Evolutionary conservation across 2,329 filamentous ascomycete genomes (phyloP).

Genomic region (Lachnellula occidentalis): DNA sequence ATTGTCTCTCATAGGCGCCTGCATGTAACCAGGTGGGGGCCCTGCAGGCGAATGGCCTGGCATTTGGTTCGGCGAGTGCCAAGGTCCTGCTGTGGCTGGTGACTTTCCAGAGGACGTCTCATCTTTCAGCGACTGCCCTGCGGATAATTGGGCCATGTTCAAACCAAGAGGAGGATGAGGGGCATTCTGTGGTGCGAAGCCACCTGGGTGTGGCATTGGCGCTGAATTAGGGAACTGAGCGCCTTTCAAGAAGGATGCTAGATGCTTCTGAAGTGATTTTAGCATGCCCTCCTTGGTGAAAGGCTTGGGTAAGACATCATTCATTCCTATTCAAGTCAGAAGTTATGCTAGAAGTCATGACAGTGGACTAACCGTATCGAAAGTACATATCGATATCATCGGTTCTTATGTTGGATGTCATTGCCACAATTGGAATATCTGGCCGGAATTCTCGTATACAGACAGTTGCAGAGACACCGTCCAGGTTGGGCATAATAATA

Average conservation of each 20-base stretch:
- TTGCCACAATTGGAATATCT: slow-evolving; percentile 85
- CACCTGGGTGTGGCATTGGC: slow-evolving; percentile 23
- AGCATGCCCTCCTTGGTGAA: slow-evolving; percentile 87
- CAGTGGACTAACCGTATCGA: slow-evolving; percentile 70
- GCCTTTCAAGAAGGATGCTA: slow-evolving; percentile 75
- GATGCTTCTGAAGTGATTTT: slow-evolving; percentile 80
- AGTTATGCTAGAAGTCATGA: slow-evolving; percentile 7
- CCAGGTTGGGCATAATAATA: slow-evolving; percentile 95
- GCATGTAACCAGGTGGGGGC: slow-evolving; percentile 22
- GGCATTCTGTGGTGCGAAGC: slow-evolving; percentile 22
- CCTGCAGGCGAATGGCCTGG: slow-evolving; percentile 26
- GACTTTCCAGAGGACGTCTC: slow-evolving; percentile 31
- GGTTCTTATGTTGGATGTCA: slow-evolving; percentile 97
- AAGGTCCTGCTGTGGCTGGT: slow-evolving; percentile 26
- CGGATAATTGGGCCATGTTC: slow-evolving; percentile 27
- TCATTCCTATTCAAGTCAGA: slow-evolving; percentile 67
- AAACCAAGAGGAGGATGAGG: slow-evolving; percentile 24
- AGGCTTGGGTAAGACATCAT: slow-evolving; percentile 92
- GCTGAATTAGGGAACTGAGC: slow-evolving; percentile 15
- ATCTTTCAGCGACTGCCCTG: slow-evolving; percentile 28
- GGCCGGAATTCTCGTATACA: slow-evolving; percentile 84
- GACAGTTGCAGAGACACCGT: slow-evolving; percentile 90
- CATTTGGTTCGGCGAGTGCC: slow-evolving; percentile 30
- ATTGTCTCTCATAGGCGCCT: slow-evolving; percentile 25
- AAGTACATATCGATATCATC: slow-evolving; percentile 98